These are phyloP conservation scores for Nakazawaea ishiwadae DNA, from an alignment of 805 yeast genomes.

Conservation along the genomic window DNA sequence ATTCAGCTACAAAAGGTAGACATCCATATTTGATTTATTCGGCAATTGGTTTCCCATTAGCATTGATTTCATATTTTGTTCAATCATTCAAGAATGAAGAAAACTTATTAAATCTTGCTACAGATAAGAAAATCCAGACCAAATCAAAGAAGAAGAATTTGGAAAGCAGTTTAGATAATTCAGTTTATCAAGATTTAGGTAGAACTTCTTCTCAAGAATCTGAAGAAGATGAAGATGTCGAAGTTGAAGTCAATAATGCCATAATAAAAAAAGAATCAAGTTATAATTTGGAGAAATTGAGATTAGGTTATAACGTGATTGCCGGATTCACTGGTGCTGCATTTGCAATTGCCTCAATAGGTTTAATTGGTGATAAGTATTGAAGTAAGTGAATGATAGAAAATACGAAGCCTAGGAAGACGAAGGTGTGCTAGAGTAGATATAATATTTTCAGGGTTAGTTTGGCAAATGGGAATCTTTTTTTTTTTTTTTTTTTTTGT, in stretches of 20 bases:
- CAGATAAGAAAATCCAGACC: background rate
- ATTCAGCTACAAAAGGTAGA: slow-evolving; percentile 49
- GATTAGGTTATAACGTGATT: slow-evolving; percentile 34
- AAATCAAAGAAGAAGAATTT: slow-evolving; percentile 4
- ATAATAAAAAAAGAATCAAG: slow-evolving; percentile 32
- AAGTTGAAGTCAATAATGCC: slow-evolving; percentile 37
- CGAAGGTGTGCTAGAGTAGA: background rate
- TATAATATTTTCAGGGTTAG: background rate
- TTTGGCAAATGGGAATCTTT: too few relatives aligned
- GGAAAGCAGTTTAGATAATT: slow-evolving; percentile 38
- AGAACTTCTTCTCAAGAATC: slow-evolving; percentile 21
- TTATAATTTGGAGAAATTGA: slow-evolving; percentile 27
- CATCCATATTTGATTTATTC: slow-evolving; percentile 75
- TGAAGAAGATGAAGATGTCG: slow-evolving; percentile 29
- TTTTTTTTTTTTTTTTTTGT: too few relatives aligned
- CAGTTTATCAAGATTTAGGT: slow-evolving; percentile 38
- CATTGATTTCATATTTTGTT: slow-evolving; percentile 27
- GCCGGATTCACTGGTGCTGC: slow-evolving; percentile 39
- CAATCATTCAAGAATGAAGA: slow-evolving; percentile 23
- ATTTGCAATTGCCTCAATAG: slow-evolving; percentile 45
- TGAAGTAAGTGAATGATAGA: slow-evolving; percentile 13
- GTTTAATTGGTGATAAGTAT: slow-evolving; percentile 50
- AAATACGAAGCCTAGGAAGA: background rate
- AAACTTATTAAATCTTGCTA: slow-evolving; percentile 17
- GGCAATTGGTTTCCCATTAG: slow-evolving; percentile 46